Percentiles rank a stretch among this genome's conserved stretches.
Conservation (phyloP, 2,329 filamentous ascomycete species). For the Botryosphaeria dothidea region DNA sequence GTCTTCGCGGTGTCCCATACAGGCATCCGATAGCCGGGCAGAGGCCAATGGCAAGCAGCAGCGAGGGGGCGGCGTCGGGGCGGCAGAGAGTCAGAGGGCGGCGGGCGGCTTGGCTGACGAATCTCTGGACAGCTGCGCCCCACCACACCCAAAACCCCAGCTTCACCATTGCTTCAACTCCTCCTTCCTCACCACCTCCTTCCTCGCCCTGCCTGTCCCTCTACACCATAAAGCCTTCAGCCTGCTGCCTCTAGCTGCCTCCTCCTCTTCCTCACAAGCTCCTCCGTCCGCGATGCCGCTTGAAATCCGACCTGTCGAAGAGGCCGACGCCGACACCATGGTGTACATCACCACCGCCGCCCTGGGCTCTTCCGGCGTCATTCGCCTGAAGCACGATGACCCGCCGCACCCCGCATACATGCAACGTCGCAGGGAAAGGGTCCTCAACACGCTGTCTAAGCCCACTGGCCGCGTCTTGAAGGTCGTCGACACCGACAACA, state of each 20-base stretch:
- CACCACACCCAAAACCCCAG: not conserved
- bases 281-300: constrained; percentile 32
- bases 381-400: constrained; percentile 25
- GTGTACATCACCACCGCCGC: constrained; percentile 31
- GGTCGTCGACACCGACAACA: constrained; percentile 20
- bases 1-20: not conserved
- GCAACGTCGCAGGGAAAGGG: constrained; percentile 26
- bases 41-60: not conserved
- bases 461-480: constrained; percentile 24
- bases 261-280: not conserved
- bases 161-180: not conserved
- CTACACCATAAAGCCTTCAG: no score
- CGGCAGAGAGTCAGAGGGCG: constrained; percentile 8
- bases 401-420: constrained; percentile 25
- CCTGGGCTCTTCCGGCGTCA: constrained; percentile 30
- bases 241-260: not conserved
- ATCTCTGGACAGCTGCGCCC: not conserved
- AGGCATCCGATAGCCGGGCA: not conserved
- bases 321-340: constrained; percentile 32
- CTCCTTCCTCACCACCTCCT: not conserved
- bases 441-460: constrained; percentile 31
- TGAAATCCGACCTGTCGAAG: constrained; percentile 31
- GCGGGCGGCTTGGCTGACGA: constrained; percentile 13
- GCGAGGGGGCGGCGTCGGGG: not conserved
- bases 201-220: no score